Evolutionary conservation across 2,329 filamentous ascomycete genomes (phyloP).

Genomic region (Aureobasidium namibiae): DNA sequence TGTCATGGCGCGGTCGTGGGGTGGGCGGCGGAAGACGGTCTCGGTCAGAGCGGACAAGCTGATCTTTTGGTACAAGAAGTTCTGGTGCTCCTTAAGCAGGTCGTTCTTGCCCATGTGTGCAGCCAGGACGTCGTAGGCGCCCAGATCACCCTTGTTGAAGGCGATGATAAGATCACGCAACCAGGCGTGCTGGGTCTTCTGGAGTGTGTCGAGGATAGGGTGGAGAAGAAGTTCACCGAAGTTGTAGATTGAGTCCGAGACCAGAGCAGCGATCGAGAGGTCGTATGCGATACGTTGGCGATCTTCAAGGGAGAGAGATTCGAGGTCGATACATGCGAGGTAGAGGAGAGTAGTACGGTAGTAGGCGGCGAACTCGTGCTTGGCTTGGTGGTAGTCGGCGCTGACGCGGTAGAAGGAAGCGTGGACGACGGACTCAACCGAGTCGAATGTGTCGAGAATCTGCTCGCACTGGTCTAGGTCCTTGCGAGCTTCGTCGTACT

Average conservation of each 20-base stretch:
- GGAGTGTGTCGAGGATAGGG: slow-evolving; percentile 82
- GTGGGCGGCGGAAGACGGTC: slow-evolving; percentile 88
- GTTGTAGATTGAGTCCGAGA: slow-evolving; percentile 96
- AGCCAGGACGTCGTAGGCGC: slow-evolving; percentile 71
- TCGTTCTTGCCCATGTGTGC: slow-evolving; percentile 65
- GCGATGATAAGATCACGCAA: slow-evolving; percentile 92
- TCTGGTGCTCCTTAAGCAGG: slow-evolving; percentile 69
- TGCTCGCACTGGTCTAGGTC: slow-evolving; percentile 81
- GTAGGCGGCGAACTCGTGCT: slow-evolving; percentile 89
- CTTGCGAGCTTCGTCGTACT: slow-evolving; percentile 74
- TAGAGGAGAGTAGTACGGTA: slow-evolving; percentile 97
- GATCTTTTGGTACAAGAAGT: slow-evolving; percentile 93
- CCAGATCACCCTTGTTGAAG: slow-evolving; percentile 91
- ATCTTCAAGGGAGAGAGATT: slow-evolving; percentile 64
- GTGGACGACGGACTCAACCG: slow-evolving; percentile 90
- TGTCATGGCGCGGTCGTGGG: slow-evolving; percentile 90
- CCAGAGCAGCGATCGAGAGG: slow-evolving; percentile 81
- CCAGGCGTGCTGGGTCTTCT: slow-evolving; percentile 70
- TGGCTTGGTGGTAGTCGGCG: slow-evolving; percentile 84
- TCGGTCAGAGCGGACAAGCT: slow-evolving; percentile 94
- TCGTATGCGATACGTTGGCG: slow-evolving; percentile 81
- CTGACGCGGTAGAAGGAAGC: slow-evolving; percentile 94
- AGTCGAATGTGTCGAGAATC: slow-evolving; percentile 85
- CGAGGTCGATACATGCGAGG: slow-evolving; percentile 86
- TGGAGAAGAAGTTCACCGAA: slow-evolving; percentile 98